Base-by-base conservation (phyloP, 495 filamentous ascomycete species). In the Aspergillus mulundensis region DNA sequence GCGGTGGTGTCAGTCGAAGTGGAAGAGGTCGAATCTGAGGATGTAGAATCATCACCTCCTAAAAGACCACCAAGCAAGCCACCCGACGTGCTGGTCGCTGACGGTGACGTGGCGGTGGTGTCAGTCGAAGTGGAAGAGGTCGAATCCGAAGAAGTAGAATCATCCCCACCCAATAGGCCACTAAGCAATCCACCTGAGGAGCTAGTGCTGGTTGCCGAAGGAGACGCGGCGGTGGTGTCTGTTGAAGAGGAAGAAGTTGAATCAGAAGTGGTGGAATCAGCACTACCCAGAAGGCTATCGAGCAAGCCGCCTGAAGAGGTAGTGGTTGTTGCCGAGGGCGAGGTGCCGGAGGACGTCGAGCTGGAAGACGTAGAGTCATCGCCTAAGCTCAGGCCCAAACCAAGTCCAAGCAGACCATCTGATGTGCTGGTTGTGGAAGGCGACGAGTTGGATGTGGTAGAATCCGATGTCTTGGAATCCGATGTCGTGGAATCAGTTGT, bases 381-480 rank as follows among this genome's bases (percentile, higher is more conserved):
- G 21, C 39, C 14, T 19, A 56, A 15, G 16, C 45, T 32, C 7
- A 53, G 18, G 25, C 25, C 25, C 25, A 53, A 40, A 16, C 25
- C 30, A 18, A 28, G 25, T 8, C 47, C 57, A 21, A 56, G 25
- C 16, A 50, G 32, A 8, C 41, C 49, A n/a, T 41, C 23, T 3
- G 49, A 43, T 16, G 46, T 50, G 14, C 15, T 12, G 32, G 40
- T 32, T 2, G 59, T 54, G 11, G 58, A 40, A 10, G 53, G 32
- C 8, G 25, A 28, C 3, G 25, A 3, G 25, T 28, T 28, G 28
- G 45, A 32, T 14, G 28, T 34, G 25, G 46, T 49, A 15, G 25
- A 6, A 49, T 45, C 42, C 14, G 25, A 28, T 28, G 25, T 28
- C 3, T 3, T 28, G 25, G 25, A 28, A 36, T 36, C 45, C 28